phyloP scores from a whole-genome alignment of 352 stramenopile species.

The Globisporangium splendens region DNA sequence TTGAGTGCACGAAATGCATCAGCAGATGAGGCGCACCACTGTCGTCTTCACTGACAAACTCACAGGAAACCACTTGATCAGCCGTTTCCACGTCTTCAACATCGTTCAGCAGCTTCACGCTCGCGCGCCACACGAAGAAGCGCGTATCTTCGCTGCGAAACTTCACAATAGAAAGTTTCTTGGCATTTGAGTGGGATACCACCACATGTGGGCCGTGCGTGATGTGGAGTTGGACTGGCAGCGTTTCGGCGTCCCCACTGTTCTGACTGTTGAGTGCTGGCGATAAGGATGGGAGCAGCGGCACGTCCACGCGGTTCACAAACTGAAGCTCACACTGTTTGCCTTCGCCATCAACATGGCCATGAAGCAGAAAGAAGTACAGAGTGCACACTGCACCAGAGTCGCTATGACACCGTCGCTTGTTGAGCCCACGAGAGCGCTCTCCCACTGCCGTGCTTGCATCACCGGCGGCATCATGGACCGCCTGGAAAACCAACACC shows the following conservation, averaged over 20 bases:
- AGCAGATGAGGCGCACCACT: slow-evolving; percentile 15
- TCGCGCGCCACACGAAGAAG: slow-evolving; percentile 24
- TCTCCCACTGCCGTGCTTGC: neutral
- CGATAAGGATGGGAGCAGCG: neutral
- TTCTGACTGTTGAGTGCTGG: neutral
- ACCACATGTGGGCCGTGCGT: slow-evolving; percentile 35
- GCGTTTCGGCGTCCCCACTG: neutral
- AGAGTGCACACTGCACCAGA: slow-evolving; percentile 1
- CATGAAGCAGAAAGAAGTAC: slow-evolving; percentile 11
- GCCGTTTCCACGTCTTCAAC: neutral
- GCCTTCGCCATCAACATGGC: neutral
- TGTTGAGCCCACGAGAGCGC: slow-evolving; percentile 1
- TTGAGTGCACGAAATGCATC: slow-evolving; percentile 4
- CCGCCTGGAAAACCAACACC: slow-evolving; percentile 12
- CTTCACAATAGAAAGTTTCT: slow-evolving; percentile 17
- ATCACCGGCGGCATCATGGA: neutral
- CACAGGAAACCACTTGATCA: slow-evolving; percentile 6
- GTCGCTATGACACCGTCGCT: neutral
- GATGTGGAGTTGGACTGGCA: slow-evolving; percentile 26
- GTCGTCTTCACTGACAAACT: neutral
- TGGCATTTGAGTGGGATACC: slow-evolving; percentile 16
- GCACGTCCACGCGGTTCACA: slow-evolving; percentile 14
- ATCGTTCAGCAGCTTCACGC: neutral
- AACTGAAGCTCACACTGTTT: slow-evolving; percentile 8
- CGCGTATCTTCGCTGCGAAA: slow-evolving; percentile 14